Base-by-base conservation (phyloP, 2,329 filamentous ascomycete species). In the Fusarium praegraminearum region DNA sequence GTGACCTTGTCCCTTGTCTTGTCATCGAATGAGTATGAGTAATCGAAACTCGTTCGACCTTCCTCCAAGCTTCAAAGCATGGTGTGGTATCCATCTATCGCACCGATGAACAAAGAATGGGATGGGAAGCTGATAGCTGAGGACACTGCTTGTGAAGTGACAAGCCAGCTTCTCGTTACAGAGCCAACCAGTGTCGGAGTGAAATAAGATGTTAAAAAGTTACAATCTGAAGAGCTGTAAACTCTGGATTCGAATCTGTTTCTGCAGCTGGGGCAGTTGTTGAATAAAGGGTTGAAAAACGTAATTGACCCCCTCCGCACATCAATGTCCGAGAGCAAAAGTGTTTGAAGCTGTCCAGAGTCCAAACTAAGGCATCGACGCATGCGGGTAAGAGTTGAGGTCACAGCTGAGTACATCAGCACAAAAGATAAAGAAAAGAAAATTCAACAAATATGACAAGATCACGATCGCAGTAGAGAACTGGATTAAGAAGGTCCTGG, bases 401-500 rank as follows among this genome's bases (percentile, higher is more conserved):
- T 12, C 13, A 40, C 35, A 12, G 18, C 24, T 24, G 24, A 51
- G 7, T 43, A 47, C 13, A 32, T 22, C 26, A 40, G 24, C 18
- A 28, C 15, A 36, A 30, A 15, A 24, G 24, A 33, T 11, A 15
- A n/a, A 33, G 8, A 28, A 33, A n/a, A 50, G 10, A 28, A 20
- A 40, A n/a, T 51, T 40, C 55, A 30, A 33, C 20, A 47, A 33
- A 65, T 40, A 44, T 28, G 38, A 26, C 7, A 49, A 40, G 60
- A 62, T 61, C 54, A 44, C 56, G 65, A 71, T 65, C 46, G 56
- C 55, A 62, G 55, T 35, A 38, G 60, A 41, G 40, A 54, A 51
- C 46, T 24, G 60, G 55, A 66, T 57, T 35, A 54, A 69, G 60
- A 62, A 57, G 55, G 57, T 36, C 56, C 49, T 62, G 69, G 54